Evolutionary conservation across 768 basidiomycete genomes (phyloP), one percentile per base, ranked within the genome.

Genomic region (Amanita inopinata): DNA sequence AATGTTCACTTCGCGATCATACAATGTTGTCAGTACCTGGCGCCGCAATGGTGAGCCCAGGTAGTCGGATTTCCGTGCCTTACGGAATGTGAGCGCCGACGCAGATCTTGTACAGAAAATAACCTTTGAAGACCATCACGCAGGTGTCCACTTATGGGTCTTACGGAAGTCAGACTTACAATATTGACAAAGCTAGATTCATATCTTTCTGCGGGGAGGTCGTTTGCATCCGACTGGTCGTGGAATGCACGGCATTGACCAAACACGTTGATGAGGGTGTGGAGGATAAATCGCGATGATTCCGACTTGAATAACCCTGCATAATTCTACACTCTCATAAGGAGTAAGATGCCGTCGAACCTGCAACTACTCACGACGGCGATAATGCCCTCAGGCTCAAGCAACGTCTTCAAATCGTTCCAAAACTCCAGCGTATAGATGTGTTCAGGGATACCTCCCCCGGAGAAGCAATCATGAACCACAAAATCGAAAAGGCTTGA

Each of bases 401-500:
- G 71, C 14, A 80, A 56, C 2, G 58, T 53, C 51, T 75, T 80
- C 39, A 94, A 55, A 40, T 80, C 78, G 17, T 67, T 50, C 87
- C 89, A 94, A 56, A 93, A 93, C 51, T 92, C 81, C 22, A 73
- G 30, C 0, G 91, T 87, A 61, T 84, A 97, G 39, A 97, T 63
- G 53, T 89, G 82, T 27, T 78, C 66, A 0, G 94, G 91, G 2
- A 97, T 80, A n/a, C 77, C 78, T 2, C 94, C 94, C 6, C 93
- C 94, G 6, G 91, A 90, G 58, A 96, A 97, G 54, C 87, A 88
- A 53, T 94, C 93, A 51, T 97, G 94, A 0, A 94, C 66, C 30
- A 91, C 74, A 48, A 83, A 69, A 50, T 87, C 83, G 54, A 76
- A 89, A 14, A 63, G 61, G 6, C 58, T 58, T 31, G 53, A 49